A percentile compares a stretch with the other conserved stretches of the same genome.
These are phyloP conservation scores for Colletotrichum lindemuthianum DNA, from an alignment of 2,329 filamentous ascomycete species.

Conservation along the genomic window DNA sequence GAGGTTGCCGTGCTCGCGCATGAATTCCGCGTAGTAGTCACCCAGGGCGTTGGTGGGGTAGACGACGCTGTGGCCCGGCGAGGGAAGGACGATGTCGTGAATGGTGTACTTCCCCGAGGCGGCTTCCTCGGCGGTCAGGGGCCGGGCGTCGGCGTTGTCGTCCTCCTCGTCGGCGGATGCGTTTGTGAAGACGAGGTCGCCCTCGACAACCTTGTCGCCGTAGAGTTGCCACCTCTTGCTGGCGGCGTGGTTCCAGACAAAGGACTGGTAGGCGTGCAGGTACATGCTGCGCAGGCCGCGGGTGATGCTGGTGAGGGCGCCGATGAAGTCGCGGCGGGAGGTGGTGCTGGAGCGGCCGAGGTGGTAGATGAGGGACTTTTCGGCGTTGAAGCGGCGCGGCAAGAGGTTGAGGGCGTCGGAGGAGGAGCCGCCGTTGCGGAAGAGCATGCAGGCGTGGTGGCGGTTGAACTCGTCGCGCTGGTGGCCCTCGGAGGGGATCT, in stretches of 20 bases:
- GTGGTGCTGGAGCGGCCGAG: slow-evolving; percentile 59
- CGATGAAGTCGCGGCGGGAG: slow-evolving; percentile 76
- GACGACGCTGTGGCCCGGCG: slow-evolving; percentile 89
- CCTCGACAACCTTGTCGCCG: slow-evolving; percentile 79
- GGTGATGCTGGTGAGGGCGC: slow-evolving; percentile 82
- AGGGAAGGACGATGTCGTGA: slow-evolving; percentile 89
- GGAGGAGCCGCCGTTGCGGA: slow-evolving; percentile 67
- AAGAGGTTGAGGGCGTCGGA: slow-evolving; percentile 72
- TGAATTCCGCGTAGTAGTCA: slow-evolving; percentile 86
- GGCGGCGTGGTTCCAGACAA: slow-evolving; percentile 90
- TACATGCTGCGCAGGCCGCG: slow-evolving; percentile 92
- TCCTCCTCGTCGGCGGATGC: slow-evolving; percentile 65
- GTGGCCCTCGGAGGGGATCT: slow-evolving; percentile 57
- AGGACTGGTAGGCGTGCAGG: slow-evolving; percentile 94
- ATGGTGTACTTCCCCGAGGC: slow-evolving; percentile 80
- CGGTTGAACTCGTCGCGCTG: slow-evolving; percentile 82
- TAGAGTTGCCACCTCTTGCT: slow-evolving; percentile 83
- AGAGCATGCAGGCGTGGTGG: slow-evolving; percentile 81
- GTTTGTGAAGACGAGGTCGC: slow-evolving; percentile 79
- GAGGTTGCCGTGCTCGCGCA: slow-evolving; percentile 82
- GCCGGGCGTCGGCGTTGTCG: slow-evolving; percentile 69
- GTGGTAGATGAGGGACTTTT: slow-evolving; percentile 81
- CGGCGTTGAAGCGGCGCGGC: slow-evolving; percentile 84
- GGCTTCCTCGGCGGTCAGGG: slow-evolving; percentile 81
- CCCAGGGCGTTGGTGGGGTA: slow-evolving; percentile 88